Base-by-base conservation (phyloP, 257 asterid species). In the Plectranthus barbatus region DNA sequence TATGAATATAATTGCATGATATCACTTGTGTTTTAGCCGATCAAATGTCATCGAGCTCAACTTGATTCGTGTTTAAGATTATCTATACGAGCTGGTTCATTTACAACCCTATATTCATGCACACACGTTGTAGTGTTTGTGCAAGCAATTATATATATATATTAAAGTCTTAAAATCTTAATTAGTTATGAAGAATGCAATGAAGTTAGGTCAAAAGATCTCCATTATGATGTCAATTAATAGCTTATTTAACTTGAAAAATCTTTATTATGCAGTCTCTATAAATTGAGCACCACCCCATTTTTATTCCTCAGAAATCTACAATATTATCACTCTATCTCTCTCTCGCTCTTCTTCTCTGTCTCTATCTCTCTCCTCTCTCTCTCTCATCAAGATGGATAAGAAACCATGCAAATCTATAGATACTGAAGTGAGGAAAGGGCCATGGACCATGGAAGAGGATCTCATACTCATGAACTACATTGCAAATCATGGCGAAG, bases 361-460 rank as follows among this genome's bases (percentile, higher is more conserved):
- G 57, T 39, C 50, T 8, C 15, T 9, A 21, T 9, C 56, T 20
- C 60, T 26, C 31, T 26, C 31, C 31, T n/a, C 31, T 26, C 31
- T 26, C 31, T 41, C 69, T 67, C 71, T 57, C 44, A 6, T 17
- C 62, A 51, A 70, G 49, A 86, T 86, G 94, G 89, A 86, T 72
- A 89, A 84, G 63, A 83, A 74, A 67, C 80, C 89, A 79, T 78
- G 87, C 83, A 85, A 74, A 56, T 83, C 93, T 54, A 84, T 81
- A 76, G 97, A 89, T 40, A 85, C 60, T 72, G 97, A 92, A 80
- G 93, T 92, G 67, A 81, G 98, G 83, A 92, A 89, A 85, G 98
- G 98, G 3, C 98, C 98, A 48, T 92, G 98, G 98, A 92, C 98
- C 18, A 89, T 92, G 98, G 98, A 92, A 72, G 98, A 92, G 62